Percentiles rank a stretch among this genome's conserved stretches.
phyloP scores from a whole-genome alignment of 805 yeast species.

The Wickerhamiella galacta region DNA sequence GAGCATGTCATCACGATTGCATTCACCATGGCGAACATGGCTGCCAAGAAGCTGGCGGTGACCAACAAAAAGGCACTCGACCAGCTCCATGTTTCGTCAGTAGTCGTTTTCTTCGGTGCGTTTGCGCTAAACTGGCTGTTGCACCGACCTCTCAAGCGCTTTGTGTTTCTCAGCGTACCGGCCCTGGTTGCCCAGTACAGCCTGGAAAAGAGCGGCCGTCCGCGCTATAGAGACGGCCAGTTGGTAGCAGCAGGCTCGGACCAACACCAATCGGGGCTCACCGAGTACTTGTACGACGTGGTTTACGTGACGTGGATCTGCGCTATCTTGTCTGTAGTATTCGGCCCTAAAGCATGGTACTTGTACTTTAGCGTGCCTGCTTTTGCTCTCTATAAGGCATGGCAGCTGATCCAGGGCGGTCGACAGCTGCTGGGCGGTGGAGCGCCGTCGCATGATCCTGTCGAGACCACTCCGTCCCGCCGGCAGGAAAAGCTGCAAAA shows the following conservation, averaged over 20 bases:
- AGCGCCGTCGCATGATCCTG: background rate
- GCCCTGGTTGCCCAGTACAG: slow-evolving; percentile 30
- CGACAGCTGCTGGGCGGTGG: slow-evolving; percentile 9
- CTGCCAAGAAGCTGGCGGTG: slow-evolving; percentile 26
- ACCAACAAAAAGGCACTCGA: slow-evolving; percentile 21
- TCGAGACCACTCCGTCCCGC: background rate
- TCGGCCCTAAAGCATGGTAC: slow-evolving; percentile 50
- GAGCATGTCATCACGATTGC: background rate
- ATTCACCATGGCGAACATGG: slow-evolving; percentile 28
- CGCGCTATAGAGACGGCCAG: slow-evolving; percentile 32
- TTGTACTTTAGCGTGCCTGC: slow-evolving; percentile 22
- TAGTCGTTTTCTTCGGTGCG: slow-evolving; percentile 25
- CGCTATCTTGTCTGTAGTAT: slow-evolving; percentile 34
- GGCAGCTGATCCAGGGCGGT: slow-evolving; percentile 11
- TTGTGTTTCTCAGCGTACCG: slow-evolving; percentile 28
- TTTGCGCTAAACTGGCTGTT: slow-evolving; percentile 26
- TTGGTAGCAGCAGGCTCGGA: slow-evolving; percentile 43
- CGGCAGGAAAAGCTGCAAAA: slow-evolving; percentile 4
- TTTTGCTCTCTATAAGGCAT: slow-evolving; percentile 11
- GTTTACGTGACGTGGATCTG: slow-evolving; percentile 47
- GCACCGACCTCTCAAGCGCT: slow-evolving; percentile 33
- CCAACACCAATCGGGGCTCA: slow-evolving; percentile 42
- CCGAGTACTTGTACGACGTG: slow-evolving; percentile 57
- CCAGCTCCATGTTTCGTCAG: slow-evolving; percentile 23
- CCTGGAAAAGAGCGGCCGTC: slow-evolving; percentile 47